Percentiles rank a stretch among this genome's conserved stretches.
Conservation (phyloP, 768 basidiomycete species). For the Gymnopilus junonius region DNA sequence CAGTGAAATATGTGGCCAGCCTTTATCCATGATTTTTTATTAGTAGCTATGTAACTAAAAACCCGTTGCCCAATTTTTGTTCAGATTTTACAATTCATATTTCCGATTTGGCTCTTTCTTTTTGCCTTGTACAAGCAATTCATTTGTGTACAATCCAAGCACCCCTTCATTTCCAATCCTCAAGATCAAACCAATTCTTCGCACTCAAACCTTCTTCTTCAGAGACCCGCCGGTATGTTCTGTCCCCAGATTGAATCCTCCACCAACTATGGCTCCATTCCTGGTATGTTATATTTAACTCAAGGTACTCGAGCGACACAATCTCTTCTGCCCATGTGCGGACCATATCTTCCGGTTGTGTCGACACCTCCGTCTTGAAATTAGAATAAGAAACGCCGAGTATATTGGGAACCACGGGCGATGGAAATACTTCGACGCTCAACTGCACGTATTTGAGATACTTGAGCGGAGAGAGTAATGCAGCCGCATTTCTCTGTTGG, state of each 20-base stretch:
- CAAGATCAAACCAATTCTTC: not conserved
- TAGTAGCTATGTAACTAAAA: no score
- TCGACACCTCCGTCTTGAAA: no score
- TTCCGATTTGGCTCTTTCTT: no score
- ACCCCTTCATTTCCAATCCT: not conserved
- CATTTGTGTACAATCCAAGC: no score
- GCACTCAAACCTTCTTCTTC: not conserved
- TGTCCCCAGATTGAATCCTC: not conserved
- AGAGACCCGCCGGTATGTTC: not conserved
- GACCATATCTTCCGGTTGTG: not conserved
- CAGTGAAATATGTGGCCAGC: not conserved
- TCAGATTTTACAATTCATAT: no score
- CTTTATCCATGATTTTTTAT: not conserved
- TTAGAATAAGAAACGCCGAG: no score
- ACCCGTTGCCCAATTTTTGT: no score
- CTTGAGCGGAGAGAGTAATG: not conserved
- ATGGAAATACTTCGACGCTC: not conserved
- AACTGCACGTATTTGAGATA: not conserved
- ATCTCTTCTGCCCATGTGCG: not conserved
- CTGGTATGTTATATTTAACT: not conserved
- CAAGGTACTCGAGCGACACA: not conserved
- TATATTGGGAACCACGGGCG: not conserved
- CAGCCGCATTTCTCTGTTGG: not conserved
- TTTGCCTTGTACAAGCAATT: no score
- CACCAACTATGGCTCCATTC: not conserved